Evolutionary conservation across 805 yeast genomes (phyloP), one percentile per base, ranked within the genome.

Genomic region (Saturnispora besseyi): DNA sequence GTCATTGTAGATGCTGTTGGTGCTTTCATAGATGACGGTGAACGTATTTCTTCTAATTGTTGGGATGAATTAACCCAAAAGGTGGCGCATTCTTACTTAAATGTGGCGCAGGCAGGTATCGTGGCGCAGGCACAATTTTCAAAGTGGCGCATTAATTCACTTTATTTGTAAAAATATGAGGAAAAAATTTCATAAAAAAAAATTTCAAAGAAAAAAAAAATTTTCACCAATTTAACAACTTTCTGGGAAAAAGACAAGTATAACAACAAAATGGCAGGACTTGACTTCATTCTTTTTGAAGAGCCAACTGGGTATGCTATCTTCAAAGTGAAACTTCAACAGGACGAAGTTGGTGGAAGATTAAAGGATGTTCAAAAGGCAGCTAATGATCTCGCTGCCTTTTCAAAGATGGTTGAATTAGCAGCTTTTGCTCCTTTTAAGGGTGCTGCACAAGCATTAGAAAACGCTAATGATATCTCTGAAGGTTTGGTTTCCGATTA

Each of bases 361-460:
- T 76, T 87, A 71, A 84, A 84, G 68, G 99, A 93, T 71, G 98
- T 93, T 41, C 98, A 93, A 74, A 82, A 81, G 59, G 90, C 96
- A 53, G 77, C 88, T 53, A 82, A 77, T 59, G 98, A 93, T 63
- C 78, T 93, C 57, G 83, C 82, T 55, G 77, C 81, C 65, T 90
- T 93, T 67, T 86, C 96, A 62, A 93, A 93, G 73, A 75, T 91
- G 75, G 82, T 93, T 59, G 96, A 90, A 70, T 78, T 93, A 51
- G 95, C 87, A 28, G 86, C 96, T 13, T 93, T 93, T 72, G 96
- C 96, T 53, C 99, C 99, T 46, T 93, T 93, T 79, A 90, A 93
- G 72, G 97, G 97, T 63, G 99, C 99, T 54, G 98, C 99, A 48
- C 98, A 93, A 71, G 99, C 99, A 53, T 79, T 93, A 63, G 98